A percentile compares a stretch with the other conserved stretches of the same genome.
Evolutionary conservation across 176 grass and related monocot species (phyloP).

Genomic region (Tillandsia fasciculata): DNA sequence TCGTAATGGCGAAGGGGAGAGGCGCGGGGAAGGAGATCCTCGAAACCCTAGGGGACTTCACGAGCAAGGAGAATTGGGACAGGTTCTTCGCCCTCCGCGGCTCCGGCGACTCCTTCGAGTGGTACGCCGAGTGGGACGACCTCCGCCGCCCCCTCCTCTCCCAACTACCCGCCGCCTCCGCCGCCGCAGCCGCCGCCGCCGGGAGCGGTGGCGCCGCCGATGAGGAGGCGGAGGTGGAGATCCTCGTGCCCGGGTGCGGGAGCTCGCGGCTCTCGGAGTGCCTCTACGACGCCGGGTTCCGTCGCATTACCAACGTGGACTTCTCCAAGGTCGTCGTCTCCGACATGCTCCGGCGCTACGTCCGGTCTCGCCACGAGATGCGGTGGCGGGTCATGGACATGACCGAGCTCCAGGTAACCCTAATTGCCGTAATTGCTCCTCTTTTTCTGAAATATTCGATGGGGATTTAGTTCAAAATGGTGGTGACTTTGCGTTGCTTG

Average conservation of each 20-base stretch:
- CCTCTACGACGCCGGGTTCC: constrained; percentile 78
- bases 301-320: constrained; percentile 73
- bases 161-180: constrained; percentile 26
- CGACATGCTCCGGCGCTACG: constrained; percentile 77
- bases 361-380: constrained; percentile 76
- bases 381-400: constrained; percentile 97
- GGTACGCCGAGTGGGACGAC: constrained; percentile 85
- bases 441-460: neutral
- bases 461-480: neutral
- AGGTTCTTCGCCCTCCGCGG: constrained; percentile 86
- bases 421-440: neutral
- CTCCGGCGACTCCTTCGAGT: constrained; percentile 78
- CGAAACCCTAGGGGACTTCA: constrained; percentile 74
- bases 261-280: constrained; percentile 69
- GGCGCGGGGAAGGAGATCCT: constrained; percentile 26
- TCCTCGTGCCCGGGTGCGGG: constrained; percentile 83
- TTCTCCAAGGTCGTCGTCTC: constrained; percentile 80
- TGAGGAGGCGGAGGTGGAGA: constrained; percentile 26
- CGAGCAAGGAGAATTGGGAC: constrained; percentile 96
- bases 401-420: constrained; percentile 67
- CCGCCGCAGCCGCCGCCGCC: neutral
- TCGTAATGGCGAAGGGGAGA: neutral
- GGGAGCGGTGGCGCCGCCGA: neutral
- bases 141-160: constrained; percentile 47
- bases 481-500: neutral